Evolutionary conservation across 163 green algal species (phyloP), one percentile per base, ranked within the genome.

Genomic region (Scenedesmus sp.): DNA sequence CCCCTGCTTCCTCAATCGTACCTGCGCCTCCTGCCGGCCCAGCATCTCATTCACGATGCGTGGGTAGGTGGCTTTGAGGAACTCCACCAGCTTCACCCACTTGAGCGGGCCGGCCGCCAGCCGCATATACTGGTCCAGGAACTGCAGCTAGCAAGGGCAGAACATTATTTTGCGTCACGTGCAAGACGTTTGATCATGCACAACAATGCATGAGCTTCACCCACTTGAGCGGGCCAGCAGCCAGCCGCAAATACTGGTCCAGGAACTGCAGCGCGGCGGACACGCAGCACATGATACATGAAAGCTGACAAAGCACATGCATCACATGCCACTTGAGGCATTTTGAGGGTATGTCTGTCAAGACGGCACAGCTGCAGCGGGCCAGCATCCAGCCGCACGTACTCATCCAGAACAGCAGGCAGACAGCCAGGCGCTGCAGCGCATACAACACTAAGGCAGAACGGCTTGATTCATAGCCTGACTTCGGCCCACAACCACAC

Each of bases 51-150:
- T 79, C 16, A 87, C 67, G 87, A 91, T 91, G 12, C 23, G 82
- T 20, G 91, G 91, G 88, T 94, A 95, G 6, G 94, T 94, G 77
- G 94, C 92, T 54, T 86, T 89, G 26, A 96, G 88, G 84, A 95
- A 96, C 4, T 91, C 93, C 55, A 94, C 87, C 83, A 96, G 93
- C 74, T 93, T 93, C 46, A 93, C 82, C 93, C 94, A 96, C 87
- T 96, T 96, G 90, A 92, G 94, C 10, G 94, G 94, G 1, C 94
- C 94, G 0, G 86, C 54, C 0, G 94, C 93, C 4, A 77, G 82
- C 57, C 46, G 52, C 16, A 86, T 90, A 86, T 93, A 95, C 66
- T 93, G 4, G 62, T 94, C 89, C 60, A 96, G 86, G 73, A 95
- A 95, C 54, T 87, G 62, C 84, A 96, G 67, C 34, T 84, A 57